Base-by-base conservation (phyloP, 495 filamentous ascomycete genomes). In the Lophium mytilinum region DNA sequence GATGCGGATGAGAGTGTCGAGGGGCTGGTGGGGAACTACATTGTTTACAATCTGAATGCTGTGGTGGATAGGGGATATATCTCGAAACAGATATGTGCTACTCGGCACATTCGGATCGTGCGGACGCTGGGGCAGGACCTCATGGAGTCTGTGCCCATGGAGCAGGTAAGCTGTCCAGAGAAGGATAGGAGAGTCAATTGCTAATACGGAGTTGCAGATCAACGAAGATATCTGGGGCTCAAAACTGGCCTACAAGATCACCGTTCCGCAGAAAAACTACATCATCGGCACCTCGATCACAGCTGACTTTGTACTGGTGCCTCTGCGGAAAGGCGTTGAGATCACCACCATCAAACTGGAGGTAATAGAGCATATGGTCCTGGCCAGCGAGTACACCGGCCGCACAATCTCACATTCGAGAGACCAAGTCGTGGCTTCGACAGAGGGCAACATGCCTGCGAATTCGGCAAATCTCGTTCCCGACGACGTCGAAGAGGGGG, bases 181-280 rank as follows among this genome's bases (percentile, higher is more conserved):
- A n/a, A 48, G 14, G 48, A 4, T 56, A 10, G 21, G 56, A 35
- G 57, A 34, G 24, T 24, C 17, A 7, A 24, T 51, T 65, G 43
- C 57, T 35, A 15, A 30, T 35, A 18, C 3, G 15, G 45, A 18
- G 4, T 43, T 41, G 15, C 53, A 68, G 62, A 64, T 61, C 30
- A 71, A 74, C 51, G 88, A 95, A 69, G 95, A 95, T 65, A 81
- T 93, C 53, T 98, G 93, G 93, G 82, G 87, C 10, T 88, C 91
- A 71, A 98, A 98, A 75, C 80, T 96, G 64, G 84, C 93, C 66
- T 97, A 97, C 69, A 87, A 86, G 7, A 86, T 98, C 55, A 83
- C 84, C 57, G 84, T 91, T 8, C 91, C 93, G 2, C 88, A 85
- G 52, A 95, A 94, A 66, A 92, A 90, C 0, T 84, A 93, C 54